Evolutionary conservation across 352 stramenopile genomes (phyloP), one percentile per base, ranked within the genome.

Genomic region (Globisporangium middletonii): DNA sequence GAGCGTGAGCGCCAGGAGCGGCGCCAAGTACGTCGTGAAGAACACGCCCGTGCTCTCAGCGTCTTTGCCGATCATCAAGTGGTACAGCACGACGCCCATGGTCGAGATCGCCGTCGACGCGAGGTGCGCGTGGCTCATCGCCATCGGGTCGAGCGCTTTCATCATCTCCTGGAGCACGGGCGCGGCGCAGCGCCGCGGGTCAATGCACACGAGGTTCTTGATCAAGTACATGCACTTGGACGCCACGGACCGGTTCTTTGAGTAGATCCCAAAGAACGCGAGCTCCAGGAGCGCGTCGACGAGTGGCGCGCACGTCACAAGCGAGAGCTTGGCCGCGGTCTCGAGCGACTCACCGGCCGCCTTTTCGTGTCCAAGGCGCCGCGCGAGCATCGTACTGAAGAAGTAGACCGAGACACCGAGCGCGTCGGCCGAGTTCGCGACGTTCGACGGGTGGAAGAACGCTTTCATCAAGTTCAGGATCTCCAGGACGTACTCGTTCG

Each of bases 391-490:
- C 8, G 62, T 75, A 45, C 63, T 84, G 12, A 89, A 65, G 50
- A 74, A 88, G 42, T 85, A 86, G 3, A 86, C 58, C 4, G 73
- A 75, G 27, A 76, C 77, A 26, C 71, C 72, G 18, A 91, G 65
- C 9, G 66, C 68, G 33, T 79, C 79, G 16, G 73, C 79, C 13
- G 75, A 68, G 42, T 84, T 85, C 18, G 77, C 68, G 12, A 83
- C 77, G 41, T 88, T 91, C 18, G 81, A 87, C 30, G 81, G 81
- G 53, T 91, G 81, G 41, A 88, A 89, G 57, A 86, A 91, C 8
- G 75, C 75, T 57, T 78, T 85, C 43, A 88, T 59, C 26, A 79
- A 64, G 48, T 65, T 67, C 30, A 91, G 35, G 35, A 91, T 73
- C 52, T 88, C 72, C 11, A 87, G 57, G 13, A 89, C 51, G 58